Percentiles rank a stretch among this genome's conserved stretches.
These are phyloP conservation scores for Dactylellina drechsleri DNA, from an alignment of 2,329 filamentous ascomycete genomes.

Conservation along the genomic window DNA sequence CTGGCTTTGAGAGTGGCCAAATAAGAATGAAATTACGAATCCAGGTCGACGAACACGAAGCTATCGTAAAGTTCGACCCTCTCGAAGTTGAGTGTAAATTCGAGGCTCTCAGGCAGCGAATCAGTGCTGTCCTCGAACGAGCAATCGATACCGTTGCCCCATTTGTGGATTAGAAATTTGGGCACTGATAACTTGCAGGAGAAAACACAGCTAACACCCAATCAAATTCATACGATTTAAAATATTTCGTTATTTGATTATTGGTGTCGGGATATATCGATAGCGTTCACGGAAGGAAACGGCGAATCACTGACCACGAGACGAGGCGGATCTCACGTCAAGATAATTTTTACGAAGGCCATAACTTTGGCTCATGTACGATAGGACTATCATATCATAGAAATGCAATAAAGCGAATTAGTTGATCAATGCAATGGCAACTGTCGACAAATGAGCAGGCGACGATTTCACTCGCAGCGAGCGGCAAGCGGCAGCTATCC, in stretches of 20 bases:
- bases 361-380: conserved; percentile 30
- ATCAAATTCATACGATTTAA: too few relatives aligned
- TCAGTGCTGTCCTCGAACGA: conserved; percentile 87
- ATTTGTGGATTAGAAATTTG: conserved; percentile 62
- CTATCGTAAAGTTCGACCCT: conserved; percentile 90
- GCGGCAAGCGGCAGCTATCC: too few relatives aligned
- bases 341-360: background rate
- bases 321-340: background rate
- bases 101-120: conserved; percentile 80
- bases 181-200: background rate
- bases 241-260: too few relatives aligned
- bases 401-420: conserved; percentile 22
- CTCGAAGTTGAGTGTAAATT: conserved; percentile 88
- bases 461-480: too few relatives aligned
- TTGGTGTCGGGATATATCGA: too few relatives aligned
- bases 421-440: background rate
- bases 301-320: too few relatives aligned
- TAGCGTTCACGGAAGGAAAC: too few relatives aligned
- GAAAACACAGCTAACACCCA: too few relatives aligned
- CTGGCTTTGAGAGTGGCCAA: conserved; percentile 61
- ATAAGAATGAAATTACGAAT: conserved; percentile 66
- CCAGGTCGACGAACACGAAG: conserved; percentile 85
- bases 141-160: conserved; percentile 87
- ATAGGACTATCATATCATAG: conserved; percentile 20
- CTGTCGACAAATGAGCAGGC: too few relatives aligned